Evolutionary conservation across 305 asterid species (phyloP).

Genomic region (Fraxinus angustifolia): DNA sequence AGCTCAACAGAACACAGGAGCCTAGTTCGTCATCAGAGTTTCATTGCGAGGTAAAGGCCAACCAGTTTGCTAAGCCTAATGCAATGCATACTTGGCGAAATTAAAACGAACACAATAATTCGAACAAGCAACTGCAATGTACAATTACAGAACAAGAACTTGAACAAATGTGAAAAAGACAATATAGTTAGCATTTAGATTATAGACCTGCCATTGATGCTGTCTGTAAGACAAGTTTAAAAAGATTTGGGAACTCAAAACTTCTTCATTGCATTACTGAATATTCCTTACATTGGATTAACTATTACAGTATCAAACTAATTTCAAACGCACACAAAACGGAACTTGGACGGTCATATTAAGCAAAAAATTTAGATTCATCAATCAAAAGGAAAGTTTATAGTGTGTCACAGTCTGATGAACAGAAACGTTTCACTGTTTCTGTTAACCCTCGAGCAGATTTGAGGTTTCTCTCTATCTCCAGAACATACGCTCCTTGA

Average conservation of each 20-base stretch:
- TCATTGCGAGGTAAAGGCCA: neutral
- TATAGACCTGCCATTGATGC: neutral
- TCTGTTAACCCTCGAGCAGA: neutral
- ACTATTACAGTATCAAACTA: neutral
- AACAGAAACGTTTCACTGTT: neutral
- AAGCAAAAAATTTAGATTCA: slow-evolving; percentile 15
- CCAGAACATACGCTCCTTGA: neutral
- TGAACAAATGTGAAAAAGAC: neutral
- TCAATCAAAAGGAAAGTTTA: slow-evolving; percentile 7
- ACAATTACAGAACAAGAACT: neutral
- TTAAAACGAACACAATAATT: neutral
- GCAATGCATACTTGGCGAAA: neutral
- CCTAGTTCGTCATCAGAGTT: neutral
- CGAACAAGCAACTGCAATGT: neutral
- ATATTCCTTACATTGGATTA: neutral
- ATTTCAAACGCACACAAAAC: neutral
- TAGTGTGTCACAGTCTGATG: neutral
- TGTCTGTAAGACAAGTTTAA: neutral
- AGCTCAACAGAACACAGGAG: neutral
- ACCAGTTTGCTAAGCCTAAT: neutral
- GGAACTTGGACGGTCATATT: no score
- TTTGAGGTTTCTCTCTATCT: neutral
- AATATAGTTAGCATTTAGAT: no score
- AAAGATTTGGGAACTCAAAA: neutral
- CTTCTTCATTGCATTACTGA: neutral